Percentiles rank a stretch among this genome's conserved stretches.
phyloP scores from a whole-genome alignment of 331 rosid genomes.

The Phaseolus coccineus region DNA sequence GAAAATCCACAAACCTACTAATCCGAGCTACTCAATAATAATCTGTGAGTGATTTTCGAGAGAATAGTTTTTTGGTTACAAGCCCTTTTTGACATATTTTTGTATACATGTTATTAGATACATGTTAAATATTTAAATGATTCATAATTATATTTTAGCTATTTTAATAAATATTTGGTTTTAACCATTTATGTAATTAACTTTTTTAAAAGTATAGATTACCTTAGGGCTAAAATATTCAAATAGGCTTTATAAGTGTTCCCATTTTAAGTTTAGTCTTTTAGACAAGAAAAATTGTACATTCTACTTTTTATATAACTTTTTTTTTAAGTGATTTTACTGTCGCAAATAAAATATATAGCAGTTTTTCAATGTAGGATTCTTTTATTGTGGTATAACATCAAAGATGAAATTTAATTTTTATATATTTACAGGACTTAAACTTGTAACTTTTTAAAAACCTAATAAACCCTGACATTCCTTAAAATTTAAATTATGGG shows the following conservation, averaged over 20 bases:
- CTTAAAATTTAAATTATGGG: no score
- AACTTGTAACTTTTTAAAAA: background rate
- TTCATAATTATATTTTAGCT: background rate
- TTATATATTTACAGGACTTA: background rate
- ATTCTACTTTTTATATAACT: background rate
- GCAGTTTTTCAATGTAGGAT: no score
- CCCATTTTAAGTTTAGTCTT: background rate
- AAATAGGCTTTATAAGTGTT: background rate
- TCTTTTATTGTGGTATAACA: background rate
- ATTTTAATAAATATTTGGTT: background rate
- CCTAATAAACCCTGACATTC: no score
- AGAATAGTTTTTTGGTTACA: background rate
- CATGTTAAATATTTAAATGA: background rate
- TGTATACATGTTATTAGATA: background rate
- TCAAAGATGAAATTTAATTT: background rate
- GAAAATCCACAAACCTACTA: background rate
- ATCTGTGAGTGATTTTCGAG: background rate
- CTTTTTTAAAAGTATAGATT: background rate
- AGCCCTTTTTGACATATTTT: background rate
- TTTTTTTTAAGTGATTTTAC: background rate
- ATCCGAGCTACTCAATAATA: background rate
- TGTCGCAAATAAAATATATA: no score
- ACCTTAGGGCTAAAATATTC: no score
- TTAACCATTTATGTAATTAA: background rate
- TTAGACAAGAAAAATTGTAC: background rate